phyloP scores from a whole-genome alignment of 805 yeast genomes.

The Priceomyces haplophilus region DNA sequence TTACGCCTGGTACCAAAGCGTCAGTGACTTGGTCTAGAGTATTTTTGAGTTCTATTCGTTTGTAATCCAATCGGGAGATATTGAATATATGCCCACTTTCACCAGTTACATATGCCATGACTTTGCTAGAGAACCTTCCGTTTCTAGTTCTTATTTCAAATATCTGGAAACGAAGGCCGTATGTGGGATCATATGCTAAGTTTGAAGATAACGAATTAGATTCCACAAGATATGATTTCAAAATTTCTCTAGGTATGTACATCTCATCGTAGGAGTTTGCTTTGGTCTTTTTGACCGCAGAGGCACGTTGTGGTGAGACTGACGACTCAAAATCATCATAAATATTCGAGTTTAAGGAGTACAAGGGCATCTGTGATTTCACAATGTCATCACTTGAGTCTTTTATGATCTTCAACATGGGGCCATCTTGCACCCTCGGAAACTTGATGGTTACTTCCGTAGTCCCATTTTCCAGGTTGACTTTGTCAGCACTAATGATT shows the following conservation, averaged over 20 bases:
- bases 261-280: constrained; percentile 7
- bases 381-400: constrained; percentile 9
- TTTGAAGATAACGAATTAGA: constrained; percentile 22
- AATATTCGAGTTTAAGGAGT: constrained; percentile 11
- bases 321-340: constrained; percentile 11
- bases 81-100: constrained; percentile 26
- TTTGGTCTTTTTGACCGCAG: neutral
- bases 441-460: constrained; percentile 16
- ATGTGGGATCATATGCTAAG: constrained; percentile 35
- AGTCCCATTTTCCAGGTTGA: neutral
- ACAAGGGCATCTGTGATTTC: constrained; percentile 7
- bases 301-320: neutral
- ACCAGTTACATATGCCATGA: constrained; percentile 31
- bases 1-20: constrained; percentile 9
- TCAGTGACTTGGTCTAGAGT: constrained; percentile 11
- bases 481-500: constrained; percentile 5
- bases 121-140: constrained; percentile 7
- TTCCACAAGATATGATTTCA: constrained; percentile 20
- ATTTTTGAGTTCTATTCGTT: constrained; percentile 2
- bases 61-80: constrained; percentile 17
- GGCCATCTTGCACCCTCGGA: constrained; percentile 22
- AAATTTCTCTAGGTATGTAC: constrained; percentile 23
- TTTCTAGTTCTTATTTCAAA: constrained; percentile 11
- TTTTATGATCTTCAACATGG: constrained; percentile 12
- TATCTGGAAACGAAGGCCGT: constrained; percentile 19